Evolutionary conservation across 768 basidiomycete species (phyloP).

Genomic region (Lactifluus subvellereus): DNA sequence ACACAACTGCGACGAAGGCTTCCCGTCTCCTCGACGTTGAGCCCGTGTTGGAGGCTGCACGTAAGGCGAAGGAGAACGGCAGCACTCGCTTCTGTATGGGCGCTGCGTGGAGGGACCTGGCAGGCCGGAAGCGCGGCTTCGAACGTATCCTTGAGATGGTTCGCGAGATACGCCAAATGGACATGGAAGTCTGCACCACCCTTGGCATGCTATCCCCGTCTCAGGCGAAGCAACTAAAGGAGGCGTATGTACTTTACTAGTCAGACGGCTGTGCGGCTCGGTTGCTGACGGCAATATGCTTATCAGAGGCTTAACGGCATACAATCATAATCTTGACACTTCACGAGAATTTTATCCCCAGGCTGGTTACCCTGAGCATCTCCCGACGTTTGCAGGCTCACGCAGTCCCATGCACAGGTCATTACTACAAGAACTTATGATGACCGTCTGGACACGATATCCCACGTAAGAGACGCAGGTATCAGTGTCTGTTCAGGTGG

Average conservation of each 20-base stretch:
- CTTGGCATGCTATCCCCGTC: constrained; percentile 95
- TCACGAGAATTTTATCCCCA: constrained; percentile 95
- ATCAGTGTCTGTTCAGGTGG: constrained; percentile 98
- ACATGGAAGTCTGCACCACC: constrained; percentile 99
- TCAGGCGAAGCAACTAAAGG: constrained; percentile 86
- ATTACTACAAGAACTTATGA: constrained; percentile 95
- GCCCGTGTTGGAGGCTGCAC: constrained; percentile 88
- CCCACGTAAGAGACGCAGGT: constrained; percentile 87
- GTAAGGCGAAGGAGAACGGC: constrained; percentile 92
- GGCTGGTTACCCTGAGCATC: constrained; percentile 38
- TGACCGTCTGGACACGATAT: constrained; percentile 85
- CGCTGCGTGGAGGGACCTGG: constrained; percentile 94
- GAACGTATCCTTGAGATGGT: constrained; percentile 94
- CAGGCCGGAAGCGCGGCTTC: constrained; percentile 89
- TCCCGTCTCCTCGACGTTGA: constrained; percentile 83
- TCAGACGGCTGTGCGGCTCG: background rate
- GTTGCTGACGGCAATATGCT: background rate
- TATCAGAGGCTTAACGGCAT: constrained; percentile 82
- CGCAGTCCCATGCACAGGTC: constrained; percentile 41
- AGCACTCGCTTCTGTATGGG: constrained; percentile 99
- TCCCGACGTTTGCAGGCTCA: background rate
- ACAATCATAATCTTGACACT: constrained; percentile 98
- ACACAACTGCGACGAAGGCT: constrained; percentile 84
- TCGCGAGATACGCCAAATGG: constrained; percentile 83
- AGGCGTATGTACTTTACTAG: constrained; percentile 57